These are phyloP conservation scores for Phytophthora nicotianae DNA, from an alignment of 352 stramenopile species.

Conservation along the genomic window DNA sequence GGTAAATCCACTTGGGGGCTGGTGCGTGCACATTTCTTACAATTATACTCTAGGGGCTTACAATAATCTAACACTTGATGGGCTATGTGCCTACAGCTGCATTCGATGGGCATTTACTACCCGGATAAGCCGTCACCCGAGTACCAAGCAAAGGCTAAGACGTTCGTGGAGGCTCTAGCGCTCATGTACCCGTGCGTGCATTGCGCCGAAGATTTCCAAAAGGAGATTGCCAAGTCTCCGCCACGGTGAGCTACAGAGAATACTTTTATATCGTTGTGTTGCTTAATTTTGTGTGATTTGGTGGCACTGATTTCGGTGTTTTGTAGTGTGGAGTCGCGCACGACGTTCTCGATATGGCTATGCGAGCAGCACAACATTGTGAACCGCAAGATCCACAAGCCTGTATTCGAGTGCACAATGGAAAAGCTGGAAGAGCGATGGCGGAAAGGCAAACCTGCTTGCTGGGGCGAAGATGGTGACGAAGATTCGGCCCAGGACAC, in stretches of 20 bases:
- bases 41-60: neutral
- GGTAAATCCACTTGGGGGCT: constrained; percentile 89
- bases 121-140: constrained; percentile 92
- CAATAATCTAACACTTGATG: neutral
- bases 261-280: neutral
- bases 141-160: constrained; percentile 89
- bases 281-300: neutral
- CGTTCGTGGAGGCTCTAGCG: constrained; percentile 92
- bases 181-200: constrained; percentile 93
- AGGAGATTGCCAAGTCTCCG: constrained; percentile 93
- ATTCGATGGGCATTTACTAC: constrained; percentile 97
- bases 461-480: constrained; percentile 75
- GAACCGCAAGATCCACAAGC: constrained; percentile 97
- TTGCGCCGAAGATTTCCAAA: constrained; percentile 95
- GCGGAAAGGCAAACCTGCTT: constrained; percentile 89
- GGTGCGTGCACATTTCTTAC: constrained; percentile 40
- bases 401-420: constrained; percentile 93
- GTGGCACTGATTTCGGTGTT: constrained; percentile 1
- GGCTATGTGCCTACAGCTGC: constrained; percentile 55
- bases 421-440: constrained; percentile 94
- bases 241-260: constrained; percentile 65
- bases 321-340: constrained; percentile 87
- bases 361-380: constrained; percentile 98
- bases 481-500: constrained; percentile 29
- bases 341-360: constrained; percentile 95